Evolutionary conservation across 805 yeast genomes (phyloP).

Genomic region (Vanderwaltozyma verrucispora): DNA sequence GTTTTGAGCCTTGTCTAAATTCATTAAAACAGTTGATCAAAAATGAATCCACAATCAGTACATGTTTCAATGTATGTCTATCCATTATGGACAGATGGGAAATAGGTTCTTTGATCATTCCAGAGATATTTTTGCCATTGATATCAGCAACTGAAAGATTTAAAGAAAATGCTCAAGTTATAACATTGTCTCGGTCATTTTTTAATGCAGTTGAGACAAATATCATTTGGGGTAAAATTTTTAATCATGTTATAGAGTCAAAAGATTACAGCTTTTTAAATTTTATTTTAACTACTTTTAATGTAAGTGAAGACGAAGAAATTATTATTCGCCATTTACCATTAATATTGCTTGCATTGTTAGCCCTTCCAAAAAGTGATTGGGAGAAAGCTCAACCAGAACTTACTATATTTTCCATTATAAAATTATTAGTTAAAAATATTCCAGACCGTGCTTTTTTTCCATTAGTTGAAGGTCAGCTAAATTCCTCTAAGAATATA

Average conservation of each 20-base stretch:
- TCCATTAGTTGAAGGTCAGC: constrained; percentile 38
- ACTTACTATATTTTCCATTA: neutral
- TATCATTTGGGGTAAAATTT: constrained; percentile 62
- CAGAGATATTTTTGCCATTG: constrained; percentile 57
- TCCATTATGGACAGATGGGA: constrained; percentile 93
- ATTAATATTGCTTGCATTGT: constrained; percentile 43
- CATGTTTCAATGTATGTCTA: constrained; percentile 53
- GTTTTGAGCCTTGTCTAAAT: constrained; percentile 36
- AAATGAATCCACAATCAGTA: constrained; percentile 28
- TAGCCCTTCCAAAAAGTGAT: constrained; percentile 20
- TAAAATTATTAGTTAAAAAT: neutral
- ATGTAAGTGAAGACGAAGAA: constrained; percentile 71
- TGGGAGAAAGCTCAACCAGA: neutral
- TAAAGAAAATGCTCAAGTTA: constrained; percentile 28
- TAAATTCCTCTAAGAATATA: constrained; percentile 7
- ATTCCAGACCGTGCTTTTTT: constrained; percentile 56
- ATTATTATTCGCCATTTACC: constrained; percentile 73
- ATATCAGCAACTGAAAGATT: constrained; percentile 38
- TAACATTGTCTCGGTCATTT: constrained; percentile 53
- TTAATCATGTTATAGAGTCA: constrained; percentile 23
- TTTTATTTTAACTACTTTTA: constrained; percentile 54
- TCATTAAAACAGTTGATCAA: constrained; percentile 44
- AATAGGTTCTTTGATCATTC: constrained; percentile 66
- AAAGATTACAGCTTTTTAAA: constrained; percentile 38
- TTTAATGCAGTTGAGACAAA: constrained; percentile 81